phyloP scores from a whole-genome alignment of 2,329 filamentous ascomycete species.

The Aspergillus pseudoterreus region DNA sequence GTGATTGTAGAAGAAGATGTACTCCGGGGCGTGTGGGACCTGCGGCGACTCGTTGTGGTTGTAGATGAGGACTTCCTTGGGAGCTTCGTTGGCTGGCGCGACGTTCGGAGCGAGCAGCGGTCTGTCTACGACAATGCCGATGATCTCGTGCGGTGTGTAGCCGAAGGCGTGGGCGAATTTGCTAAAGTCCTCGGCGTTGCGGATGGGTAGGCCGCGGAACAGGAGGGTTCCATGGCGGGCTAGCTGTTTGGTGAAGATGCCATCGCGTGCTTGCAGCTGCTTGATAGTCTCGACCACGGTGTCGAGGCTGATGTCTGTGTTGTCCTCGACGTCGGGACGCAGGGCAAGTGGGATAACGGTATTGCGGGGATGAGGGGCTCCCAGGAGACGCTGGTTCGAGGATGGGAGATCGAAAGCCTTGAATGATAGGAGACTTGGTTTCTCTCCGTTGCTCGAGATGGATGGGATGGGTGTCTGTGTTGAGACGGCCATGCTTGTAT shows the following conservation, averaged over 20 bases:
- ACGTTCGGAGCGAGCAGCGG: conserved; percentile 44
- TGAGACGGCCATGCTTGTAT: background rate
- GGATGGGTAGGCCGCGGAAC: conserved; percentile 46
- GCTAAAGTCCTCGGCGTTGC: conserved; percentile 45
- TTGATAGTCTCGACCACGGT: conserved; percentile 36
- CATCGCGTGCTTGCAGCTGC: conserved; percentile 28
- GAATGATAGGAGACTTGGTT: conserved; percentile 22
- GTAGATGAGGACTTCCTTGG: conserved; percentile 48
- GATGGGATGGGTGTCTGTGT: conserved; percentile 3
- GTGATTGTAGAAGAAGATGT: conserved; percentile 50
- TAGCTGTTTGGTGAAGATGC: conserved; percentile 39
- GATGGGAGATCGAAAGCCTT: conserved; percentile 39
- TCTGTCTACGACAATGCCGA: conserved; percentile 49
- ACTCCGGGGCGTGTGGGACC: conserved; percentile 50
- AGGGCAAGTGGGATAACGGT: conserved; percentile 42
- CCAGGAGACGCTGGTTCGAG: conserved; percentile 41
- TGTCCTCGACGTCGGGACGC: conserved; percentile 24
- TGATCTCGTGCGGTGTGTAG: conserved; percentile 48
- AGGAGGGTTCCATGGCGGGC: conserved; percentile 46
- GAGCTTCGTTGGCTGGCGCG: conserved; percentile 48
- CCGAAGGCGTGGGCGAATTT: conserved; percentile 50
- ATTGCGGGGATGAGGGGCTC: conserved; percentile 35
- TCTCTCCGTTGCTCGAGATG: no score
- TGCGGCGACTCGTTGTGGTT: conserved; percentile 52
- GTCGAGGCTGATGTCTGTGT: conserved; percentile 27